Evolutionary conservation across 1,284 basidiomycete genomes (phyloP).

Genomic region (Laetiporus sulphureus): DNA sequence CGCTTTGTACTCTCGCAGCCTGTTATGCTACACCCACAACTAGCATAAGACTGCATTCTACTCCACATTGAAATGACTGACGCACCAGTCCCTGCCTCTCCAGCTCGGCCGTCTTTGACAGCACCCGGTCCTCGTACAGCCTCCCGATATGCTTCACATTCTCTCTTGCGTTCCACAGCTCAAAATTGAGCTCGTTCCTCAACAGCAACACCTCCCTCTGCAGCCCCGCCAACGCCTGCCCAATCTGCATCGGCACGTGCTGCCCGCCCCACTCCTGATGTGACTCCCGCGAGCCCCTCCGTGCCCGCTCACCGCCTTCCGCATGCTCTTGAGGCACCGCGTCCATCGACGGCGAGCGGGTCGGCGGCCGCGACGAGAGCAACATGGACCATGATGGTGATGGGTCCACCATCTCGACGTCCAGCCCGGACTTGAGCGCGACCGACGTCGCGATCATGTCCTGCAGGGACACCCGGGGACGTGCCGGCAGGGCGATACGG

Average conservation of each 20-base stretch:
- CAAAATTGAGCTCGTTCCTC: conserved; percentile 75
- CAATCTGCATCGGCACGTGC: conserved; percentile 39
- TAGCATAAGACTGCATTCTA: not conserved
- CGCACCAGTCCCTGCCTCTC: conserved; percentile 77
- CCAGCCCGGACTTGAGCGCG: conserved; percentile 58
- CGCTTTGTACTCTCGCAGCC: conserved; percentile 62
- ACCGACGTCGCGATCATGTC: conserved; percentile 66
- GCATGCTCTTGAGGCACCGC: conserved; percentile 6
- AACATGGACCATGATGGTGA: conserved; percentile 17
- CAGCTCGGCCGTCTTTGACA: conserved; percentile 66
- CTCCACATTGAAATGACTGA: conserved; percentile 5
- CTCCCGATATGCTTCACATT: conserved; percentile 76
- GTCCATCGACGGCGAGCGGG: conserved; percentile 5
- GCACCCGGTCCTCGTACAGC: conserved; percentile 64
- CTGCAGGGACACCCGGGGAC: conserved; percentile 49
- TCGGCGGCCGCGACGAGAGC: conserved; percentile 15
- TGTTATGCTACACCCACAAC: conserved; percentile 56
- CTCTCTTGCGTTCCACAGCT: conserved; percentile 73
- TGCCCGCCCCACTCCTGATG: not conserved
- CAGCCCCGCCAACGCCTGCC: conserved; percentile 55
- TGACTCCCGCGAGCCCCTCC: conserved; percentile 3
- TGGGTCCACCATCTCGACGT: conserved; percentile 44
- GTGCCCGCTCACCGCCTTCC: conserved; percentile 2
- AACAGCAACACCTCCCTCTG: conserved; percentile 71
- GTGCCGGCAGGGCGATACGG: not conserved